phyloP scores from a whole-genome alignment of 306 rosid species.

The Pyrus communis region DNA sequence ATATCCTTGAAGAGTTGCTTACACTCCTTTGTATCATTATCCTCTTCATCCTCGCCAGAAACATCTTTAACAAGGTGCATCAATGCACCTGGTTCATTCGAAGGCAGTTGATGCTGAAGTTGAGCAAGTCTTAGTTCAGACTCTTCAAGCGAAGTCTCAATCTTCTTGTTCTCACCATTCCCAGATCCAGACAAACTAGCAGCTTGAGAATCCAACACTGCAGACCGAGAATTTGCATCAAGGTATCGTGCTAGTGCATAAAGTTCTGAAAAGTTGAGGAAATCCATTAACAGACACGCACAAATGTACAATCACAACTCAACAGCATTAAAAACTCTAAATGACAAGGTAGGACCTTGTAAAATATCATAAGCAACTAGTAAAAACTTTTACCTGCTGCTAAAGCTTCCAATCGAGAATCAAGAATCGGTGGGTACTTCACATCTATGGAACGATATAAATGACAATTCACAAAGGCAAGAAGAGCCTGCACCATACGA shows the following conservation, averaged over 20 bases:
- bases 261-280: slow-evolving; percentile 42
- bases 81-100: slow-evolving; percentile 78
- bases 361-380: not conserved
- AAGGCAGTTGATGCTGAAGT: slow-evolving; percentile 90
- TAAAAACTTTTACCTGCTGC: slow-evolving; percentile 51
- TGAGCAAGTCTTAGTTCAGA: slow-evolving; percentile 86
- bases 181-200: slow-evolving; percentile 37
- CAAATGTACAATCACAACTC: not conserved
- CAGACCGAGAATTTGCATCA: slow-evolving; percentile 31
- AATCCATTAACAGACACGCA: not conserved
- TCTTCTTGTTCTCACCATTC: slow-evolving; percentile 30
- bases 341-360: not conserved
- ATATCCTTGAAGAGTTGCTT: slow-evolving; percentile 63
- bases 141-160: slow-evolving; percentile 23
- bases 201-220: slow-evolving; percentile 37
- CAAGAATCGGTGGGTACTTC: slow-evolving; percentile 82
- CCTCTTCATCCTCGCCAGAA: slow-evolving; percentile 57
- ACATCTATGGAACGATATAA: slow-evolving; percentile 72
- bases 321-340: not conserved
- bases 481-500: slow-evolving; percentile 52
- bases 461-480: slow-evolving; percentile 58
- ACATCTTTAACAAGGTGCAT: slow-evolving; percentile 72
- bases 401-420: slow-evolving; percentile 68
- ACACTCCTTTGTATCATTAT: slow-evolving; percentile 64
- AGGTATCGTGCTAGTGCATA: slow-evolving; percentile 75